Evolutionary conservation across 805 yeast species (phyloP).

Genomic region (Saccharomyces jurei): DNA sequence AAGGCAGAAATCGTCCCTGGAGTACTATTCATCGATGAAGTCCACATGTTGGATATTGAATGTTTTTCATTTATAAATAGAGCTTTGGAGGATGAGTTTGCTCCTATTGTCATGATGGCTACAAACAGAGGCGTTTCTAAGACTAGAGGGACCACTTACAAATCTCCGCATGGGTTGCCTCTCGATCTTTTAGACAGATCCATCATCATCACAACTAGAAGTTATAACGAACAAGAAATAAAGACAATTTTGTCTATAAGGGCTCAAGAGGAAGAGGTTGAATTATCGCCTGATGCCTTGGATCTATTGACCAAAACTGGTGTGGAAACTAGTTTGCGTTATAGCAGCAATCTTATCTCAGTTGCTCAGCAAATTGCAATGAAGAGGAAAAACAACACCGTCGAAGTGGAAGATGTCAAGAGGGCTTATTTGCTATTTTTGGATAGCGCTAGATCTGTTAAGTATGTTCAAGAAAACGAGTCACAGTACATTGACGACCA

Average conservation of each 20-base stretch:
- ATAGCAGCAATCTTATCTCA: conserved; percentile 83
- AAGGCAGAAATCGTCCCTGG: conserved; percentile 98
- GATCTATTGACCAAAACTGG: conserved; percentile 86
- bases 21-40: conserved; percentile 94
- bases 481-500: conserved; percentile 68
- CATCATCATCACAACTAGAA: conserved; percentile 79
- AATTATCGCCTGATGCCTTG: conserved; percentile 71
- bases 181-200: conserved; percentile 89
- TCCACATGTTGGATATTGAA: conserved; percentile 96
- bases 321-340: conserved; percentile 81
- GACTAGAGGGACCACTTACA: conserved; percentile 87
- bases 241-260: conserved; percentile 80
- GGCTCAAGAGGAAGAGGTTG: conserved; percentile 90
- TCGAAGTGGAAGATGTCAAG: conserved; percentile 77
- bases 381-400: conserved; percentile 57
- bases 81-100: conserved; percentile 91
- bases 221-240: conserved; percentile 76
- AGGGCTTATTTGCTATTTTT: conserved; percentile 79
- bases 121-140: conserved; percentile 93
- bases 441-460: conserved; percentile 84
- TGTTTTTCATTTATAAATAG: conserved; percentile 91
- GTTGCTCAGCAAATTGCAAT: conserved; percentile 82
- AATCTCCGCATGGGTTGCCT: conserved; percentile 97
- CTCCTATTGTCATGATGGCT: conserved; percentile 97
- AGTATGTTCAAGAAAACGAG: conserved; percentile 64